Evolutionary conservation across 176 grass and related monocot genomes (phyloP).

Genomic region (Eleusine indica): DNA sequence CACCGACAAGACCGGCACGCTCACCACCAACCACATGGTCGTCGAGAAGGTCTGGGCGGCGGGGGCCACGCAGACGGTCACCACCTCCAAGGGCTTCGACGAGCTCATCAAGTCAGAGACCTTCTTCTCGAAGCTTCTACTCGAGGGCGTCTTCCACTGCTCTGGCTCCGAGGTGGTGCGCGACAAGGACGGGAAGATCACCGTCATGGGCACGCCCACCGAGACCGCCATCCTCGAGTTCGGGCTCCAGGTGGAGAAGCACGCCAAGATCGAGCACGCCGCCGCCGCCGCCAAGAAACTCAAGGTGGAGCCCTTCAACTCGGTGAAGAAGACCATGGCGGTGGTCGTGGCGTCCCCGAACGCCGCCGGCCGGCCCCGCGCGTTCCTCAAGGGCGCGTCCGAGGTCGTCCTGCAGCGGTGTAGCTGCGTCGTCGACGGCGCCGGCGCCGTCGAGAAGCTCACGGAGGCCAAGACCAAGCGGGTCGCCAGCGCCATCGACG

Average conservation of each 20-base stretch:
- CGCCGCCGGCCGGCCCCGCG: constrained; percentile 46
- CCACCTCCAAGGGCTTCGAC: constrained; percentile 48
- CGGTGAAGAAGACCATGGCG: constrained; percentile 92
- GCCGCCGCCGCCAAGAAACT: constrained; percentile 47
- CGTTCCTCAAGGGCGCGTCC: constrained; percentile 84
- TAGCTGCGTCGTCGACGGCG: constrained; percentile 51
- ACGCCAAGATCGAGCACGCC: constrained; percentile 28
- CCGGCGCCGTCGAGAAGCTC: constrained; percentile 53
- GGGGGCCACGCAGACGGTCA: constrained; percentile 55
- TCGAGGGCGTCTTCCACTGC: constrained; percentile 81
- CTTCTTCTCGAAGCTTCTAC: constrained; percentile 56
- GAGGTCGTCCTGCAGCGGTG: constrained; percentile 83
- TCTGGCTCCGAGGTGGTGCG: constrained; percentile 82
- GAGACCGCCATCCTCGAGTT: constrained; percentile 92
- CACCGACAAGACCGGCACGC: constrained; percentile 91
- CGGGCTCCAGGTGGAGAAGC: constrained; percentile 72
- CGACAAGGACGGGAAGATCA: constrained; percentile 63
- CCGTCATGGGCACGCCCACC: constrained; percentile 86
- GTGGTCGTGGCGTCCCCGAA: constrained; percentile 60
- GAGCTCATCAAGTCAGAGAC: constrained; percentile 52
- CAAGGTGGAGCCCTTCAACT: constrained; percentile 94
- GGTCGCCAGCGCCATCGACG: constrained; percentile 64
- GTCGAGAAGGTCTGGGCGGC: constrained; percentile 88
- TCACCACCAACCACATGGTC: constrained; percentile 97
- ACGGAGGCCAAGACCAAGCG: constrained; percentile 47